These are phyloP conservation scores for Pseudogymnoascus sp. DNA, from an alignment of 2,329 filamentous ascomycete species.

Conservation along the genomic window DNA sequence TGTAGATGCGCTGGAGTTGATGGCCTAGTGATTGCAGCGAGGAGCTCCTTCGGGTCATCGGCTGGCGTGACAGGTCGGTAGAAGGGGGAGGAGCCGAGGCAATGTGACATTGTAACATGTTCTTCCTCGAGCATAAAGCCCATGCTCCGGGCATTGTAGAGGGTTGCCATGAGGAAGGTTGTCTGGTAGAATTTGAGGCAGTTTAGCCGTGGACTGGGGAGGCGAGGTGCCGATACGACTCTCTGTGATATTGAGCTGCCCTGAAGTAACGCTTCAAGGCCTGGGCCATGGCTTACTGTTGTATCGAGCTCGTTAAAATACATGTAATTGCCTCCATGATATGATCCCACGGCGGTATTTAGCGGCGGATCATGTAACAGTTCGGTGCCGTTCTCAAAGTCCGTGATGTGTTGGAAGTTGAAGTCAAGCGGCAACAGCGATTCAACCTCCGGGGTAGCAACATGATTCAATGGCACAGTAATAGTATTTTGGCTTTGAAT, in stretches of 20 bases:
- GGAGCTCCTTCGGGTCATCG: constrained; percentile 18
- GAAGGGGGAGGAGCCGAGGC: constrained; percentile 28
- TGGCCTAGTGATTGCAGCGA: constrained; percentile 17
- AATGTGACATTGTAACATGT: constrained; percentile 17
- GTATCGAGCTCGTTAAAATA: background rate
- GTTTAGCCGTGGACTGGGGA: constrained; percentile 14
- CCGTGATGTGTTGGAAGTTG: background rate
- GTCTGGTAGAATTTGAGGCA: constrained; percentile 18
- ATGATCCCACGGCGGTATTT: background rate
- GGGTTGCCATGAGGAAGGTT: constrained; percentile 19
- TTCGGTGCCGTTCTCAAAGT: background rate
- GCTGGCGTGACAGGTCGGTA: constrained; percentile 20
- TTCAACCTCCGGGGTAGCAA: background rate
- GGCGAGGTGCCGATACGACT: background rate
- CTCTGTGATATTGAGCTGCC: background rate
- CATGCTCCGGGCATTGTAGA: constrained; percentile 24
- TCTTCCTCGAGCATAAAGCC: constrained; percentile 21
- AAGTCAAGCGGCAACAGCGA: background rate
- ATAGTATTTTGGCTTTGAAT: background rate
- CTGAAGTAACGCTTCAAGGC: background rate
- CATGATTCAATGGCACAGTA: background rate
- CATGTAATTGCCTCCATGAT: background rate
- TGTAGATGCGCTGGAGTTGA: constrained; percentile 28
- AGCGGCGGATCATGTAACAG: background rate
- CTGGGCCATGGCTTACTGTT: background rate